These are phyloP conservation scores for Neospora caninum DNA, from an alignment of 169 alveolate genomes.

Conservation along the genomic window DNA sequence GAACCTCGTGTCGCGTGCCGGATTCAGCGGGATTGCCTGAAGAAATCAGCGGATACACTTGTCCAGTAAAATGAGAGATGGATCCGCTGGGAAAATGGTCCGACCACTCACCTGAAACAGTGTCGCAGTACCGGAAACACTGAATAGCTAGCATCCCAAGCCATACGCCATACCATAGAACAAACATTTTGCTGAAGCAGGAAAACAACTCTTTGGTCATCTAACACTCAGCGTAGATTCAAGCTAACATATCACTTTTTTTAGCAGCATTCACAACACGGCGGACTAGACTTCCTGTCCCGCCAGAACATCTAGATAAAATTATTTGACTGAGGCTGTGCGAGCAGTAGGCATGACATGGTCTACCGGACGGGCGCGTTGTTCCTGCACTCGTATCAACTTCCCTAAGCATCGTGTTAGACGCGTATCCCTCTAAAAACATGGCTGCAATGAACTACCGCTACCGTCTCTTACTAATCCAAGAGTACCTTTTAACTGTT, in stretches of 20 bases:
- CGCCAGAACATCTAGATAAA: neutral
- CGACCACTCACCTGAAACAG: neutral
- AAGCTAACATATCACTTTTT: neutral
- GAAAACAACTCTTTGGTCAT: neutral
- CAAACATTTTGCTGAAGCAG: neutral
- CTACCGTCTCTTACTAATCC: too few relatives aligned
- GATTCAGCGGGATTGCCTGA: neutral
- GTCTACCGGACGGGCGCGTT: neutral
- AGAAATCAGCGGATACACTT: neutral
- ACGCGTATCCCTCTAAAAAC: neutral
- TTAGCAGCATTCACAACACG: neutral
- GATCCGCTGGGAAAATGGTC: too few relatives aligned
- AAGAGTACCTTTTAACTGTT: too few relatives aligned
- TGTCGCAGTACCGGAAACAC: neutral
- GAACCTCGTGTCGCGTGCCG: neutral
- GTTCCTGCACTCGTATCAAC: neutral
- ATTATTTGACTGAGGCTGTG: neutral
- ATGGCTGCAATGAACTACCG: neutral
- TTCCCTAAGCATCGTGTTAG: neutral
- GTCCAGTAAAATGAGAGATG: too few relatives aligned
- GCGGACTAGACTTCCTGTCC: neutral
- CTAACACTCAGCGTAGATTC: neutral
- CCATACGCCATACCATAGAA: neutral
- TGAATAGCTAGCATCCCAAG: neutral
- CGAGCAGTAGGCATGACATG: neutral